Conservation (phyloP, 2,329 filamentous ascomycete genomes). For the Fusarium napiforme region DNA sequence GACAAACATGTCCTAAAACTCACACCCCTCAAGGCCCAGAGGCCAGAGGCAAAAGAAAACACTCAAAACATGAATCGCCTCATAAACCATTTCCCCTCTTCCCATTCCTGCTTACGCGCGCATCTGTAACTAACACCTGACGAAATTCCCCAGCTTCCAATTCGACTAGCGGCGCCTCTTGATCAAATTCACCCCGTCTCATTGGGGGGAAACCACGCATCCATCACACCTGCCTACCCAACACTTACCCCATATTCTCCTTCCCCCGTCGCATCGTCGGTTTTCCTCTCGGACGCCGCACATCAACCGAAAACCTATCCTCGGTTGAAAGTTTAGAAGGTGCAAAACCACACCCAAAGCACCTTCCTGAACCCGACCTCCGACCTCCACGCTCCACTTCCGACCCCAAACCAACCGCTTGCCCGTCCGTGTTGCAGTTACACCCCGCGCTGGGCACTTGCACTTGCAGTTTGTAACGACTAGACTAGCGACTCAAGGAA, state of each 20-base stretch:
- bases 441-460: slow-evolving; percentile 22
- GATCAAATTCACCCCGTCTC: slow-evolving; percentile 44
- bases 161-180: slow-evolving; percentile 38
- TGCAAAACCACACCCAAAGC: slow-evolving; percentile 18
- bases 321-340: slow-evolving; percentile 34
- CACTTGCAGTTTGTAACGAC: slow-evolving; percentile 19
- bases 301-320: slow-evolving; percentile 41
- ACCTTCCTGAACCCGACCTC: slow-evolving; percentile 25
- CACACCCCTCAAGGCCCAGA: slow-evolving; percentile 4
- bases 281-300: slow-evolving; percentile 44
- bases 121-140: slow-evolving; percentile 26
- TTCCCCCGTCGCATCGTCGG: slow-evolving; percentile 40
- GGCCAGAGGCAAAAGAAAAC: slow-evolving; percentile 4
- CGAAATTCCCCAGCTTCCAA: slow-evolving; percentile 38
- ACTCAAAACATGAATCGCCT: slow-evolving; percentile 25
- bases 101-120: slow-evolving; percentile 11
- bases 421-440: slow-evolving; percentile 20
- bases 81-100: slow-evolving; percentile 26
- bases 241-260: slow-evolving; percentile 34
- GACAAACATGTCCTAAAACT: neutral
- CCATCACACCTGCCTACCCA: neutral
- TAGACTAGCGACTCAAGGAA: neutral
- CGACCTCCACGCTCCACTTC: slow-evolving; percentile 29
- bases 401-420: slow-evolving; percentile 30
- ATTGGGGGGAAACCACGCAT: slow-evolving; percentile 39